Evolutionary conservation across 176 grass and related monocot species (phyloP), one percentile per base, ranked within the genome.

Genomic region (Musa beccarii): DNA sequence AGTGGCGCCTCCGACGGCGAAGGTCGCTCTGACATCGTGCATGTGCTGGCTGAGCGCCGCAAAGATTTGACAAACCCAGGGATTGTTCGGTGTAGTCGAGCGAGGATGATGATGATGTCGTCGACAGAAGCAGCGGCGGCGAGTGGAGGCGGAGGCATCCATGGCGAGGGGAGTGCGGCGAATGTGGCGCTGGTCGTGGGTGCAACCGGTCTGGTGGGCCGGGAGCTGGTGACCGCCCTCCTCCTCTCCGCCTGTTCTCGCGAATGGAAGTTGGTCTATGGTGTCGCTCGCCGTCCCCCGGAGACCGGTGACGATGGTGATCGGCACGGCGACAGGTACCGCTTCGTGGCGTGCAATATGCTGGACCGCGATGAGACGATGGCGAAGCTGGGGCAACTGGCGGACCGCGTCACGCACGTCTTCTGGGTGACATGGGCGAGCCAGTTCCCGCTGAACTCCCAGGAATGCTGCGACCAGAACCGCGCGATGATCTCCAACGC

Each of bases 381-480:
- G 2, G 68, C 74, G 82, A 79, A 59, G 51, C 49, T 84, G 9
- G 51, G 76, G 7, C 21, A 69, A 9, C 52, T 84, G 61, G 68
- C 52, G n/a, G 51, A 78, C 10, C 26, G 24, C 12, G 82, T 84
- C 69, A 84, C 76, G 25, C 76, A 84, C 59, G 51, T 84, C 1
- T 84, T 84, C 69, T 84, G 82, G 82, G 76, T 66, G 16, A 84
- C 76, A 7, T 84, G 82, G 82, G 76, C 82, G 59, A 84, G 76
- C 68, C 69, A 69, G 53, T 84, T 84, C 49, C 63, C 69, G 23
- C 56, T 79, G 12, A 76, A 84, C 82, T 79, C 82, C 1, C 56
- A 54, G 3, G 70, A 84, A 11, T 84, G 82, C 49, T 84, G 75
- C 11, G 59, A 69, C 25, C 82, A 75, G 76, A 84, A 84, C 69